These are phyloP conservation scores for Candida endomychidarum DNA, from an alignment of 805 yeast genomes.

Conservation along the genomic window DNA sequence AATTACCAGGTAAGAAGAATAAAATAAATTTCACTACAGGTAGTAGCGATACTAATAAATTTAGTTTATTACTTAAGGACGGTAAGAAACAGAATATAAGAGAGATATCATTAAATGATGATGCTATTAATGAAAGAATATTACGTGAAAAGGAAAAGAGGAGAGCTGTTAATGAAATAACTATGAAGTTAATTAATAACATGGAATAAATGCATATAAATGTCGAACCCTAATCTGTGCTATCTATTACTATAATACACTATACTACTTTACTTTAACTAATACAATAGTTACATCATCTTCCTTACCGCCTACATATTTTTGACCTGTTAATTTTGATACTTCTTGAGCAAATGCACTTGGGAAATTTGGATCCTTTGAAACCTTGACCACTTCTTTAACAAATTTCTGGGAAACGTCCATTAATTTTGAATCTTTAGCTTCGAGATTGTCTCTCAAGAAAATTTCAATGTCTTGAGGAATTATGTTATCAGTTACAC, in stretches of 20 bases:
- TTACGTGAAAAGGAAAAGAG: conserved; percentile 50
- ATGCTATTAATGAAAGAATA: conserved; percentile 54
- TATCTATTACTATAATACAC: conserved; percentile 3
- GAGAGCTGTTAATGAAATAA: conserved; percentile 53
- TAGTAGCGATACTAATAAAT: conserved; percentile 5
- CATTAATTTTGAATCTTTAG: conserved; percentile 37
- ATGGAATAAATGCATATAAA: conserved; percentile 24
- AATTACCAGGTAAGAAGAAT: not conserved
- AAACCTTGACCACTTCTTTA: conserved; percentile 60
- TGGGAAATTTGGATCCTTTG: conserved; percentile 71
- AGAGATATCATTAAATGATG: conserved; percentile 28
- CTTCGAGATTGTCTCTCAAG: conserved; percentile 53
- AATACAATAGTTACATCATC: conserved; percentile 89
- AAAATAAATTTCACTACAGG: conserved; percentile 1
- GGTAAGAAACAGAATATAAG: conserved; percentile 9
- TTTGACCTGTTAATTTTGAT: conserved; percentile 61
- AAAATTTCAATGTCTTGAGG: conserved; percentile 69
- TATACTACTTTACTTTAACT: conserved; percentile 50
- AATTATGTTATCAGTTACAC: conserved; percentile 82
- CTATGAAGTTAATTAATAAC: conserved; percentile 54
- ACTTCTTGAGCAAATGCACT: conserved; percentile 85
- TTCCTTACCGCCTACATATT: conserved; percentile 87
- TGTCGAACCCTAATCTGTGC: too few species aligned
- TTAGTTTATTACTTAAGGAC: conserved; percentile 10
- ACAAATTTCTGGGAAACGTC: conserved; percentile 58